Conservation (phyloP, 2,329 filamentous ascomycete species). For the Ophiostoma pallidulum region DNA sequence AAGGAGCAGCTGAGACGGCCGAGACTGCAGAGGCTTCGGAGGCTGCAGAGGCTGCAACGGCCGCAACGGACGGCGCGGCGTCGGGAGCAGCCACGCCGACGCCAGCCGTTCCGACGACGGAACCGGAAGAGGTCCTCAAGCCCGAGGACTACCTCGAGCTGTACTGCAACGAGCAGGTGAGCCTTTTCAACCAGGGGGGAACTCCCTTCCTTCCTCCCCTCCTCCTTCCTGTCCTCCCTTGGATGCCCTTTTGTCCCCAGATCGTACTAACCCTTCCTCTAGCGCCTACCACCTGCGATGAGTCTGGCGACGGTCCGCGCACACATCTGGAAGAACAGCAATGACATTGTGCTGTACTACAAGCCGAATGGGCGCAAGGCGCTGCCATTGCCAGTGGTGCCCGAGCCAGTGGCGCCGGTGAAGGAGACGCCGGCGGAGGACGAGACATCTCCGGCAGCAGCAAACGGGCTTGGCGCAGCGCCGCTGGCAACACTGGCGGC, state of each 20-base stretch:
- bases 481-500: neutral
- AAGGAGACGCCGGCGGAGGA: no score
- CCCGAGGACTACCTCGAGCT: slow-evolving; percentile 92
- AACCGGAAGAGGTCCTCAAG: slow-evolving; percentile 48
- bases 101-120: no score
- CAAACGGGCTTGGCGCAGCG: no score
- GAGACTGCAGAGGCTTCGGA: slow-evolving; percentile 15
- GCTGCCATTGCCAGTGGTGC: slow-evolving; percentile 29
- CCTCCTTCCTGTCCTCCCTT: neutral
- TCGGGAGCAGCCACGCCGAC: neutral
- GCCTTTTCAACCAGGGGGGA: slow-evolving; percentile 27
- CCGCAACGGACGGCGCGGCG: neutral
- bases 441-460: no score
- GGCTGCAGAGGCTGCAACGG: neutral
- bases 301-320: slow-evolving; percentile 87
- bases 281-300: slow-evolving; percentile 70
- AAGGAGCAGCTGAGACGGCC: slow-evolving; percentile 18
- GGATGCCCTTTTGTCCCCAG: neutral
- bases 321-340: slow-evolving; percentile 91
- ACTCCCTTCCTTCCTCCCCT: no score
- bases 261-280: slow-evolving; percentile 6
- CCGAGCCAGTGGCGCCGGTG: no score
- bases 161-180: slow-evolving; percentile 85
- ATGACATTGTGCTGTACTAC: slow-evolving; percentile 84
- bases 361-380: slow-evolving; percentile 80